Conservation (phyloP, 177 flowering plant genomes). For the Vitis hybrid region DNA sequence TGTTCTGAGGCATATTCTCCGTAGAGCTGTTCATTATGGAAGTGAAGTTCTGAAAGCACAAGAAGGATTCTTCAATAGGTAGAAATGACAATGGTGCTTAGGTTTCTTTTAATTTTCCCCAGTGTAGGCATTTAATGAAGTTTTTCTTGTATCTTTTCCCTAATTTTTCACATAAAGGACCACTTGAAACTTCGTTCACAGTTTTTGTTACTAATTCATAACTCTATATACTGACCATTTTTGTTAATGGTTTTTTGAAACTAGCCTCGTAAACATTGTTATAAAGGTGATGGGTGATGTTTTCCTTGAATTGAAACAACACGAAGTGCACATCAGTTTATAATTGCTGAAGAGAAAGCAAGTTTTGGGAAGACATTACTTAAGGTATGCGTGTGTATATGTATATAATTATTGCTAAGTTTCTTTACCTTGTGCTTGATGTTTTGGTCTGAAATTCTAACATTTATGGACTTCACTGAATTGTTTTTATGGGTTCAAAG, state of each 20-base stretch:
- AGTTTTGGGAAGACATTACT: constrained; percentile 69
- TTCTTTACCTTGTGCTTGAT: too few relatives aligned
- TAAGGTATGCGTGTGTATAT: too few relatives aligned
- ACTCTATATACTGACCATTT: too few relatives aligned
- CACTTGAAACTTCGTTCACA: too few relatives aligned
- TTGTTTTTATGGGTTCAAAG: too few relatives aligned
- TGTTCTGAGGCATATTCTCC: constrained; percentile 91
- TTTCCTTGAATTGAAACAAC: constrained; percentile 84
- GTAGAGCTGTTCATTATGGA: constrained; percentile 98
- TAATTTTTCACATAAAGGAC: too few relatives aligned
- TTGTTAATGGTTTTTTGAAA: constrained; percentile 1
- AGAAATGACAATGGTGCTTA: constrained; percentile 16
- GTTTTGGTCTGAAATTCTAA: too few relatives aligned
- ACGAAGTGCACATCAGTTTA: constrained; percentile 56
- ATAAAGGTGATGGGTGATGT: constrained; percentile 79
- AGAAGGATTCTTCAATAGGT: constrained; percentile 95
- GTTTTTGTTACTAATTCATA: too few relatives aligned
- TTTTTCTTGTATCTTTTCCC: too few relatives aligned
- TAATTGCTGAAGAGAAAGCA: constrained; percentile 75
- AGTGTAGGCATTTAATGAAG: too few relatives aligned
- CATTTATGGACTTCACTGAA: too few relatives aligned
- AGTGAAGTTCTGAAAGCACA: constrained; percentile 84
- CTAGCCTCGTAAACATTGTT: constrained; percentile 75
- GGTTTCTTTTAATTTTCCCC: neutral
- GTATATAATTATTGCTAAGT: too few relatives aligned